phyloP scores from a whole-genome alignment of 345 rosid species.

The Capsella bursapastoris region DNA sequence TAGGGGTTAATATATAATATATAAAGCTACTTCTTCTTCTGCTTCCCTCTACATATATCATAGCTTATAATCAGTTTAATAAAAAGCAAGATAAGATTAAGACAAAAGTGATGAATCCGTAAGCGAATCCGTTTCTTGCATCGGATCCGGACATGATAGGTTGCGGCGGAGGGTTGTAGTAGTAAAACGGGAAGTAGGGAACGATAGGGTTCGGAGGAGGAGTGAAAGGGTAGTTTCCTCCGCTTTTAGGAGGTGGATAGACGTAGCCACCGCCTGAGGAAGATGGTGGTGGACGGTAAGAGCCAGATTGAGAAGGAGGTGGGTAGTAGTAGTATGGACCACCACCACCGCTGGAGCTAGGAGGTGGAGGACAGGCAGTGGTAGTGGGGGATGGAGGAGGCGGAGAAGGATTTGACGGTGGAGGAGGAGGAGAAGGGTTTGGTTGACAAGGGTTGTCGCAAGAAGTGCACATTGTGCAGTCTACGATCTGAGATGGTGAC shows the following conservation, averaged over 20 bases:
- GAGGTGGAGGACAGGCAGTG: constrained; percentile 67
- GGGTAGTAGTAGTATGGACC: constrained; percentile 60
- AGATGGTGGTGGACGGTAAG: constrained; percentile 63
- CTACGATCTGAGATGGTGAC: constrained; percentile 55
- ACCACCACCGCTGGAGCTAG: constrained; percentile 53
- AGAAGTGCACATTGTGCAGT: constrained; percentile 89
- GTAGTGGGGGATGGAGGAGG: constrained; percentile 41
- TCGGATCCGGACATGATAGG: constrained; percentile 42
- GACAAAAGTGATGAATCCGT: background rate
- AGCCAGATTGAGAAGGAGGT: constrained; percentile 69
- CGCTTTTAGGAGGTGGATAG: constrained; percentile 61
- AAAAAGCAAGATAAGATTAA: constrained; percentile 28
- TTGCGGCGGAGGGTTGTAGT: constrained; percentile 70
- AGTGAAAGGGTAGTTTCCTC: constrained; percentile 60
- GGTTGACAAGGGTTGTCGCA: constrained; percentile 72
- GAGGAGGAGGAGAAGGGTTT: constrained; percentile 56
- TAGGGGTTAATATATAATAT: background rate
- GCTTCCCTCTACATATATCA: background rate
- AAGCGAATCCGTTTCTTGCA: constrained; percentile 6
- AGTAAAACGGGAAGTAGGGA: constrained; percentile 92
- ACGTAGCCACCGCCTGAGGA: constrained; percentile 52
- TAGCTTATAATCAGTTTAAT: background rate
- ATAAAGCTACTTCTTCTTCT: background rate
- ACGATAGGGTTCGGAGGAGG: constrained; percentile 99
- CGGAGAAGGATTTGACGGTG: constrained; percentile 51